Percentiles rank a stretch among this genome's conserved stretches.
phyloP scores from a whole-genome alignment of 257 asterid genomes.

The Echites panduratus region DNA sequence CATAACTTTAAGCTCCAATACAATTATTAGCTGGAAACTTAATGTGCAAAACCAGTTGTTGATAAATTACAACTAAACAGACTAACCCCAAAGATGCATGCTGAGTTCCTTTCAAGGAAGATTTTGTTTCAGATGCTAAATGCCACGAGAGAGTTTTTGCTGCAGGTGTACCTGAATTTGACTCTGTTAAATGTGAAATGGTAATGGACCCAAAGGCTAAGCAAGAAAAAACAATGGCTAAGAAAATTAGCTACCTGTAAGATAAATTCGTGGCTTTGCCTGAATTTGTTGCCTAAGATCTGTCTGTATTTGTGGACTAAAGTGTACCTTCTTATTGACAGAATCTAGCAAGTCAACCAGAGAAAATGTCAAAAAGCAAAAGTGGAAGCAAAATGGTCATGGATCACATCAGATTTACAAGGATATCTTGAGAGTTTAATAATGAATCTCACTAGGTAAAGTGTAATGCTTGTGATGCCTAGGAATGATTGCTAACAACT shows the following conservation, averaged over 20 bases:
- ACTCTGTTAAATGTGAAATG: constrained; percentile 6
- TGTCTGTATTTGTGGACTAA: constrained; percentile 55
- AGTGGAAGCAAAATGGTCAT: constrained; percentile 16
- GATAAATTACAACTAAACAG: constrained; percentile 12
- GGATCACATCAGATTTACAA: constrained; percentile 5
- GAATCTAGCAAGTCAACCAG: constrained; percentile 54
- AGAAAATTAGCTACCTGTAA: constrained; percentile 50
- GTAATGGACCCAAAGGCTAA: background rate
- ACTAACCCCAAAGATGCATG: constrained; percentile 56
- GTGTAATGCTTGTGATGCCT: constrained; percentile 94
- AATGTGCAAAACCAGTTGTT: background rate
- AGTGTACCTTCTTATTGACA: constrained; percentile 80
- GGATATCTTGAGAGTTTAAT: constrained; percentile 7
- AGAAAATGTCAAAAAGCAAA: constrained; percentile 12
- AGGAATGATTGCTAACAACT: constrained; percentile 77
- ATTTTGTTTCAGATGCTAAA: constrained; percentile 87
- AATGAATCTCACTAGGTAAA: constrained; percentile 64
- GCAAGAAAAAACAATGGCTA: background rate
- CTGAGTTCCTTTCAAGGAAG: constrained; percentile 72
- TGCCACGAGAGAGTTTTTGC: constrained; percentile 95
- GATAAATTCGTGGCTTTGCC: constrained; percentile 49
- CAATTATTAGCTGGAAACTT: background rate
- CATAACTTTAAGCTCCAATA: constrained; percentile 6
- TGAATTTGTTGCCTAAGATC: constrained; percentile 54
- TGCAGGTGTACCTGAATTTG: constrained; percentile 56